Evolutionary conservation across 108 stramenopile genomes (phyloP).

Genomic region (Nannochloropsis salina): DNA sequence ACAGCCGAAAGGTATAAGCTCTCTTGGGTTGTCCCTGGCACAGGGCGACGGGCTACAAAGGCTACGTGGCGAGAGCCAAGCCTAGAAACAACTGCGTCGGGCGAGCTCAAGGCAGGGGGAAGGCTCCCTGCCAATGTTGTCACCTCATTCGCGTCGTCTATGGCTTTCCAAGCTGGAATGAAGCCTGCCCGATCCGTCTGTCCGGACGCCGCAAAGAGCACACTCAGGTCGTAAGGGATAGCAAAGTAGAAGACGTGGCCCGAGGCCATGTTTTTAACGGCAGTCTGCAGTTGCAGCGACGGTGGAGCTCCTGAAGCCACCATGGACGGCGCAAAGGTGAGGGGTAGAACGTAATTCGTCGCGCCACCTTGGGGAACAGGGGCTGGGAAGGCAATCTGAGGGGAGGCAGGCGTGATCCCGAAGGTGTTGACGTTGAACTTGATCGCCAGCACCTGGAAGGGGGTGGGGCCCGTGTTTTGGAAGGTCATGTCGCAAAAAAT

Average conservation of each 20-base stretch:
- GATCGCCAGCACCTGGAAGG: slow-evolving; percentile 74
- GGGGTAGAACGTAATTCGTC: slow-evolving; percentile 59
- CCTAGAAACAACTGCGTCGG: slow-evolving; percentile 68
- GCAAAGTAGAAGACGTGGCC: slow-evolving; percentile 68
- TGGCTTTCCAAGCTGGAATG: slow-evolving; percentile 45
- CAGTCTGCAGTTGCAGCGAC: slow-evolving; percentile 74
- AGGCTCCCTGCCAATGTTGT: slow-evolving; percentile 63
- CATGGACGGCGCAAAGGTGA: slow-evolving; percentile 70
- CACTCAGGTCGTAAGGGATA: slow-evolving; percentile 19
- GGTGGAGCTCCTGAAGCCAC: slow-evolving; percentile 59
- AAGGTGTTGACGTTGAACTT: slow-evolving; percentile 96
- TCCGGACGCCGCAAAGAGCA: slow-evolving; percentile 20
- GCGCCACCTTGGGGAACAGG: slow-evolving; percentile 63
- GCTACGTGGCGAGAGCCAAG: slow-evolving; percentile 71
- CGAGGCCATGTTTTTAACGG: slow-evolving; percentile 84
- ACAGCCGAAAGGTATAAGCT: slow-evolving; percentile 80
- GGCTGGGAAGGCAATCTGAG: slow-evolving; percentile 71
- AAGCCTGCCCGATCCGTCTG: slow-evolving; percentile 46
- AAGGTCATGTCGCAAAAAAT: slow-evolving; percentile 67
- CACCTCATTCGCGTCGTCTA: slow-evolving; percentile 61
- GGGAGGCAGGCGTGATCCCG: slow-evolving; percentile 78
- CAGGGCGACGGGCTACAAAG: slow-evolving; percentile 84
- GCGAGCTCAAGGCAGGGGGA: background rate
- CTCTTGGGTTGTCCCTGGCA: slow-evolving; percentile 79
- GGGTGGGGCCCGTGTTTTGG: slow-evolving; percentile 62